Evolutionary conservation across 2,329 filamentous ascomycete genomes (phyloP), one percentile per base, ranked within the genome.

Genomic region (Alternaria novae-zelandiae): DNA sequence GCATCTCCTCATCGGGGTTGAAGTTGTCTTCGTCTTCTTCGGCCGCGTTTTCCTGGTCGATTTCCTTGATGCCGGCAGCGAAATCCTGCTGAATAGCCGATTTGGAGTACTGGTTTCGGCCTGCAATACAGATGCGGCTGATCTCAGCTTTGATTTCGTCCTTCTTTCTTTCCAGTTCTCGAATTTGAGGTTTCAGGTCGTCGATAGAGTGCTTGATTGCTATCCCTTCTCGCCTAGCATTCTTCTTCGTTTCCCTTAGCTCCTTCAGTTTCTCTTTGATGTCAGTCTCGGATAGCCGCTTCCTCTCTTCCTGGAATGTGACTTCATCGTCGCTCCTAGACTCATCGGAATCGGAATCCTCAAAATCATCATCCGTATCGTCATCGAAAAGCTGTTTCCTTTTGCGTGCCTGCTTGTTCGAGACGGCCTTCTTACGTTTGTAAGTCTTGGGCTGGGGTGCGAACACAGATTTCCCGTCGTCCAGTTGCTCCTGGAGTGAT

Each of bases 81-180:
- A 89, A 90, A 57, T 90, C 87, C 12, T 81, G 74, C 68, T 86
- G 84, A 43, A 91, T 89, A 0, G 83, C 83, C 0, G 70, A 70
- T 57, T 83, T 85, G 0, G 87, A 86, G 62, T 87, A 88, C 0
- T 83, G 71, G 56, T 90, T 91, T 23, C 88, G 81, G 5, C 82
- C 83, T 15, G 80, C 77, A 59, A 90, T 88, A 64, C 88, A 86
- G 2, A 82, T 71, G 3, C 72, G 74, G 45, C 71, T 80, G 59
- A 80, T 74, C 32, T 80, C 61, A 10, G 74, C 77, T 45, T 80
- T 70, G 15, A 83, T 72, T 2, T 71, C 63, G 3, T 70, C 70
- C 13, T 76, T 64, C 32, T 79, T 72, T 1, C 70, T 59, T 11
- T 81, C 67, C 6, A 80, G 58, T 13, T 71, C 68, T 3, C 60